A percentile compares a stretch with the other conserved stretches of the same genome.
Conservation (phyloP, 306 rosid genomes). For the Glycine latifolia region DNA sequence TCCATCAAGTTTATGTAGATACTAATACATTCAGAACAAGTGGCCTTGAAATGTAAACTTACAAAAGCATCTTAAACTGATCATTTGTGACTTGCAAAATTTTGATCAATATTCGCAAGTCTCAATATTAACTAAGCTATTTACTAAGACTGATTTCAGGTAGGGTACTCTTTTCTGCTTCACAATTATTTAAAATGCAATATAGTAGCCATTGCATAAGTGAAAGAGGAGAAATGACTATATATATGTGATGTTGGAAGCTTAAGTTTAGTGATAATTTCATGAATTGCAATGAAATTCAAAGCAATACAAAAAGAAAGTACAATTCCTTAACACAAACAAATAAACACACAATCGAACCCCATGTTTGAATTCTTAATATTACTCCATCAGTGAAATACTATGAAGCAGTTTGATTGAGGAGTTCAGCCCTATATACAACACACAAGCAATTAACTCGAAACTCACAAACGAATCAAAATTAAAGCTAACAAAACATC, state of each 20-base stretch:
- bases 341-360: not conserved
- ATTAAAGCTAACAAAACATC: not conserved
- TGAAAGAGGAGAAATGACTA: not conserved
- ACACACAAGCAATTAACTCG: not conserved
- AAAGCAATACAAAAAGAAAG: slow-evolving; percentile 5
- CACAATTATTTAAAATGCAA: not conserved
- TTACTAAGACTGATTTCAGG: not conserved
- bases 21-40: slow-evolving; percentile 18
- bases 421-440: not conserved
- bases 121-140: not conserved
- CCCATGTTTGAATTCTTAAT: slow-evolving; percentile 1
- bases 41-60: slow-evolving; percentile 5
- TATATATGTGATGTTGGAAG: not conserved
- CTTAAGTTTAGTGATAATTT: not conserved
- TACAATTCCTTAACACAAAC: not conserved
- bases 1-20: not conserved
- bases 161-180: not conserved
- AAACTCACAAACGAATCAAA: slow-evolving; percentile 4
- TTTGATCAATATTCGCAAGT: not conserved
- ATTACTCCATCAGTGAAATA: slow-evolving; percentile 1
- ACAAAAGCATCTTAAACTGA: not conserved
- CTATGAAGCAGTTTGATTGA: not conserved
- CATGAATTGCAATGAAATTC: not conserved
- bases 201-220: not conserved
- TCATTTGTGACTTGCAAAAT: not conserved